Evolutionary conservation across 2,329 filamentous ascomycete genomes (phyloP), one percentile per base, ranked within the genome.

Genomic region (Trichoderma breve): DNA sequence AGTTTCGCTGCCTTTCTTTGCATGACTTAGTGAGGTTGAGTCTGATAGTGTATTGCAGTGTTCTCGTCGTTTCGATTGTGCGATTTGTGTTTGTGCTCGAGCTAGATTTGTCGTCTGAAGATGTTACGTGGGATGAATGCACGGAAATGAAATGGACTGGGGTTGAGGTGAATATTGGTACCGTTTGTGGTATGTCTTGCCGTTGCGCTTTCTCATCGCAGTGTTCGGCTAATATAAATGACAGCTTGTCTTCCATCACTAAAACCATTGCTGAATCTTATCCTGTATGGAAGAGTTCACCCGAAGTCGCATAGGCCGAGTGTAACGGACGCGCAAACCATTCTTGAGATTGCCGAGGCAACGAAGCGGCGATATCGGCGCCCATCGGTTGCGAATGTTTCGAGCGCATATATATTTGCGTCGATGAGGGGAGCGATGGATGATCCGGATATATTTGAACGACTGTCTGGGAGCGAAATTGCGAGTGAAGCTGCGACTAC

Each of bases 91-190:
- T 64, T 11, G 70, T 76, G 9, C 57, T 75, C 4, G 21, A 65
- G 3, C 70, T 70, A 5, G 63, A 78, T 18, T 61, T 78, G 6
- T 24, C 39, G 7, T 70, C 71, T 32, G 68, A 60, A 0, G 78
- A 79, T 57, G 74, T 78, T 30, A 79, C 76, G 7, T 78, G 77
- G 77, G 75, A 77, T 32, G 34, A 70, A 51, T 70, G 67, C 21
- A 21, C 39, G 14, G 67, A 70, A 9, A 70, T 70, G 67, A 61
- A 12, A 30, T 77, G 75, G 76, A 74, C 75, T 6, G 74, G 76
- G 2, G 60, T 76, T n/a, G 77, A 79, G 57, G 72, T 43, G 8
- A 75, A 76, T 30, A 62, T 75, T 7, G 75, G 72, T 32, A 76
- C 79, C 8, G 70, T 78, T 6, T 78, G 76, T 32, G 77, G 76